Conservation (phyloP, 352 stramenopile genomes). For the Globisporangium parvum region DNA sequence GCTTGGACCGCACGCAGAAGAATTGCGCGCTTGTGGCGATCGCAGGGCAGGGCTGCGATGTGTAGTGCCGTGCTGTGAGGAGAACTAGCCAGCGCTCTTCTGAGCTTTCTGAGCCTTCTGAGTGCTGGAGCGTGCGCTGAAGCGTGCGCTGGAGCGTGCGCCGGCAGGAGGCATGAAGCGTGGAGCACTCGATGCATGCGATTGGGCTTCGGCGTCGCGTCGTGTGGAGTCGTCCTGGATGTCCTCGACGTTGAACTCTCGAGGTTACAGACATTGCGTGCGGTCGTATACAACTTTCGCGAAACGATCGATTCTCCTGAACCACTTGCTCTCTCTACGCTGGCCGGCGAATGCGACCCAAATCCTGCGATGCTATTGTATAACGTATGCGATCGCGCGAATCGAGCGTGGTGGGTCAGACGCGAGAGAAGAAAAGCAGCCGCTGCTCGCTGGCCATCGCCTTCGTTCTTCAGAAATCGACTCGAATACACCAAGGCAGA, state of each 20-base stretch:
- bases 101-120: background rate
- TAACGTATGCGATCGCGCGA: background rate
- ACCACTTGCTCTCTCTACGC: background rate
- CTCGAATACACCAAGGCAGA: background rate
- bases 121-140: background rate
- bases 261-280: too few relatives aligned
- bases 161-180: too few relatives aligned
- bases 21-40: too few relatives aligned
- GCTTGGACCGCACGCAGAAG: too few relatives aligned
- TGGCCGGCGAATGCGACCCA: background rate
- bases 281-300: too few relatives aligned
- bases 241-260: too few relatives aligned
- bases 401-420: background rate
- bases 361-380: background rate
- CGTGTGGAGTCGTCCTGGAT: too few relatives aligned
- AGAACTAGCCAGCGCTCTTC: background rate
- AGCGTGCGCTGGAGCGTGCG: background rate
- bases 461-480: background rate
- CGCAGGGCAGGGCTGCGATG: too few relatives aligned
- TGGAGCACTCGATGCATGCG: too few relatives aligned
- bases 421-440: slow-evolving; percentile 1
- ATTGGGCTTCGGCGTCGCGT: too few relatives aligned
- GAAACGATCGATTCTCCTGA: background rate
- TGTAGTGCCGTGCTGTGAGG: too few relatives aligned
- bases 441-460: background rate